Evolutionary conservation across 495 filamentous ascomycete species (phyloP).

Genomic region (Penicillium dipodomyicola): DNA sequence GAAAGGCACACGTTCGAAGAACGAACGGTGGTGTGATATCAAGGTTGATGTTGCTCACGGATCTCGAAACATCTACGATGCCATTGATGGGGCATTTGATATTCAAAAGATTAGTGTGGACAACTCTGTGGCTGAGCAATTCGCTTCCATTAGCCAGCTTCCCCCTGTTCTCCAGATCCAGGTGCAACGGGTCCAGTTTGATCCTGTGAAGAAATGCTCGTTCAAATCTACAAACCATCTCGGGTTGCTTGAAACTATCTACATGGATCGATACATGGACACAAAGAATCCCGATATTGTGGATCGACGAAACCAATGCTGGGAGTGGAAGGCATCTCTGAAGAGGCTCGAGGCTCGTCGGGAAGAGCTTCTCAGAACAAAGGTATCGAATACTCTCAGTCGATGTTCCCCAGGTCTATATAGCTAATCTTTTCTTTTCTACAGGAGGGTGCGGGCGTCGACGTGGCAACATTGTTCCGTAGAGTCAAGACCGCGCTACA

Average conservation of each 20-base stretch:
- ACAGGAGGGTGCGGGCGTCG: constrained; percentile 37
- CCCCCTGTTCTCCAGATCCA: constrained; percentile 87
- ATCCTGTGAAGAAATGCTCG: constrained; percentile 53
- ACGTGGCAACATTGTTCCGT: constrained; percentile 33
- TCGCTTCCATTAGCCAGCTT: constrained; percentile 68
- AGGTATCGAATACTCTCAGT: constrained; percentile 31
- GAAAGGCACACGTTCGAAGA: constrained; percentile 44
- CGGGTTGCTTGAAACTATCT: constrained; percentile 70
- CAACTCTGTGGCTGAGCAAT: constrained; percentile 61
- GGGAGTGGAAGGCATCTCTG: constrained; percentile 70
- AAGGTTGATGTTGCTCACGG: constrained; percentile 62
- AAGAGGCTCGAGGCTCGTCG: constrained; percentile 51
- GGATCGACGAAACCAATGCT: constrained; percentile 61
- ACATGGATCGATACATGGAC: constrained; percentile 87
- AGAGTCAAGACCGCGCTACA: constrained; percentile 30
- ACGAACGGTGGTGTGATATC: constrained; percentile 61
- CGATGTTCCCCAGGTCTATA: not conserved
- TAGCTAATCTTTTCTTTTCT: not conserved
- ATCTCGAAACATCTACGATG: constrained; percentile 70
- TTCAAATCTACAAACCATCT: constrained; percentile 80
- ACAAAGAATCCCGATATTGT: constrained; percentile 56
- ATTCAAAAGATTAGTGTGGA: constrained; percentile 68
- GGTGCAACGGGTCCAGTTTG: constrained; percentile 75
- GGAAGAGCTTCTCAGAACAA: constrained; percentile 43
- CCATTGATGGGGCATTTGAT: constrained; percentile 81